Evolutionary conservation across 2,329 filamentous ascomycete species (phyloP).

Genomic region (Colletotrichum brevisporum): DNA sequence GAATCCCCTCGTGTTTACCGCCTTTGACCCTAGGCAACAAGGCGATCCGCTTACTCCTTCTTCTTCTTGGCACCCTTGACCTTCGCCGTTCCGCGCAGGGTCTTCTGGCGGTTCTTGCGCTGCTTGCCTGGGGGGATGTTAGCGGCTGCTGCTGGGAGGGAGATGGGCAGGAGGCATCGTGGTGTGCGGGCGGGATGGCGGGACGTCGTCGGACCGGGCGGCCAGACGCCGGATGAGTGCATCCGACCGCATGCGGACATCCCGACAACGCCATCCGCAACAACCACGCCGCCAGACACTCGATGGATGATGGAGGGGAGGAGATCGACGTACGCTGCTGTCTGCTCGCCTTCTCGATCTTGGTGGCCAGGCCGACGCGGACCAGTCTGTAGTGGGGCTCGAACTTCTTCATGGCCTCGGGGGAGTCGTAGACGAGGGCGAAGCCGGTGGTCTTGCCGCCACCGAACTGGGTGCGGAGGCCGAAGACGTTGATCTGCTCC

Average conservation of each 20-base stretch:
- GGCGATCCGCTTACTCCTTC: conserved; percentile 82
- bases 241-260: conserved; percentile 4
- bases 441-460: conserved; percentile 99
- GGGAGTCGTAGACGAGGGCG: conserved; percentile 97
- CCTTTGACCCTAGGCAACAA: conserved; percentile 41
- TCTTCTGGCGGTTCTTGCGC: conserved; percentile 99
- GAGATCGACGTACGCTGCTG: conserved; percentile 90
- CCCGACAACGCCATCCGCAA: not conserved
- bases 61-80: conserved; percentile 94
- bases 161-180: not conserved
- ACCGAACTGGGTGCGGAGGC: conserved; percentile 98
- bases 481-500: conserved; percentile 98
- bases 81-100: conserved; percentile 97
- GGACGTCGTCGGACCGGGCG: conserved; percentile 32
- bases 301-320: not conserved
- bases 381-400: conserved; percentile 98
- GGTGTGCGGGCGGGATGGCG: too few species aligned
- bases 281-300: not conserved
- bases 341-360: conserved; percentile 97
- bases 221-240: conserved; percentile 23
- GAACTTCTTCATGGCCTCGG: conserved; percentile 99
- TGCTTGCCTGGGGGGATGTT: conserved; percentile 85
- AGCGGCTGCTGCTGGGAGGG: conserved; percentile 32
- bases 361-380: conserved; percentile 90
- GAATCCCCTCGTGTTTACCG: conserved; percentile 33